Conservation (phyloP, 306 rosid genomes). For the Ormosia semicastrata region DNA sequence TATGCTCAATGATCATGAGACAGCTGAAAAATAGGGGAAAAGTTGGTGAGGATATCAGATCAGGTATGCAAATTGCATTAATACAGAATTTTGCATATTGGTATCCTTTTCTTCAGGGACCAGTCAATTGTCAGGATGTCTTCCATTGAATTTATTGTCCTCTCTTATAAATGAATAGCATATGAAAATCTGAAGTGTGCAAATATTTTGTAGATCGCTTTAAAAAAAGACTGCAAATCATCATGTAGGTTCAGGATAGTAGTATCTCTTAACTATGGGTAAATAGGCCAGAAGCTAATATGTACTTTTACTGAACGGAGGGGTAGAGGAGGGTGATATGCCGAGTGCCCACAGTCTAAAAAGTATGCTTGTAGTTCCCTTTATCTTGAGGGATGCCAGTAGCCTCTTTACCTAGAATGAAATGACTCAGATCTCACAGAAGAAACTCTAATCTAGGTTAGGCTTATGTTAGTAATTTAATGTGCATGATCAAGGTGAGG, state of each 20-base stretch:
- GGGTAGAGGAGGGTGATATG: neutral
- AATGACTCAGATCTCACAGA: neutral
- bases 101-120: slow-evolving; percentile 14
- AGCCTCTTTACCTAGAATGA: neutral
- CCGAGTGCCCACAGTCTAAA: neutral
- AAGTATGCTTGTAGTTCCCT: neutral
- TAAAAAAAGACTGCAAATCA: too few species aligned
- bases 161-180: neutral
- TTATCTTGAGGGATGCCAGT: slow-evolving; percentile 7
- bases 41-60: slow-evolving; percentile 99
- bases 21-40: slow-evolving; percentile 86
- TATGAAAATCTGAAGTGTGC: neutral
- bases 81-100: neutral
- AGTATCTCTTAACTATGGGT: too few species aligned
- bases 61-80: slow-evolving; percentile 54
- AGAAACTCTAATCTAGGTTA: neutral
- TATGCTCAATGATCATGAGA: slow-evolving; percentile 74
- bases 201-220: neutral
- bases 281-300: neutral
- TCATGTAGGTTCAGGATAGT: too few species aligned
- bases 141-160: neutral
- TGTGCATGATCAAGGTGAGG: neutral
- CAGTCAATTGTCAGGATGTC: neutral
- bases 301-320: too few species aligned
- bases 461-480: neutral